Percentiles rank a stretch among this genome's conserved stretches.
Evolutionary conservation across 176 grass and related monocot genomes (phyloP).

Genomic region (Avena eriantha): DNA sequence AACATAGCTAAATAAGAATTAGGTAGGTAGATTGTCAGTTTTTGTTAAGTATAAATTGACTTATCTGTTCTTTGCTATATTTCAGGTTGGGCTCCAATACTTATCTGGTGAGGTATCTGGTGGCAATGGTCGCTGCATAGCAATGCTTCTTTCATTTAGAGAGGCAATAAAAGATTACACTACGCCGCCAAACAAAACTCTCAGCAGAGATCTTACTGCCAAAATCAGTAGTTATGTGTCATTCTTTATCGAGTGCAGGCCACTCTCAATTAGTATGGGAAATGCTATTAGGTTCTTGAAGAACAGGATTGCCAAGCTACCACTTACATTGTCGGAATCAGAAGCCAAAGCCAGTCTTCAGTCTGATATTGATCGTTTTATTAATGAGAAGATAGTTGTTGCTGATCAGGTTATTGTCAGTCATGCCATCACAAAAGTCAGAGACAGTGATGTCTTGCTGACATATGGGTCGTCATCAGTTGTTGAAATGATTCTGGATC

Average conservation of each 20-base stretch:
- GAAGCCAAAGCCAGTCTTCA: conserved; percentile 85
- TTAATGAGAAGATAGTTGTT: conserved; percentile 88
- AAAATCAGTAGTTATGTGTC: conserved; percentile 89
- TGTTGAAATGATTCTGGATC: conserved; percentile 85
- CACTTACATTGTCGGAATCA: conserved; percentile 69
- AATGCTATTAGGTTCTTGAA: conserved; percentile 91
- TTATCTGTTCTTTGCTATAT: background rate
- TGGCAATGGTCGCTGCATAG: conserved; percentile 89
- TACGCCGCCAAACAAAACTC: conserved; percentile 78
- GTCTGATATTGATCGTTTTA: conserved; percentile 93
- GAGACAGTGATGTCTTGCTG: conserved; percentile 90
- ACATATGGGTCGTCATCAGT: conserved; percentile 87
- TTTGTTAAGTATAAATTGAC: conserved; percentile 31
- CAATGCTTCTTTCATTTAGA: conserved; percentile 92
- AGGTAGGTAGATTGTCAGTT: conserved; percentile 19
- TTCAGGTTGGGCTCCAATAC: conserved; percentile 74
- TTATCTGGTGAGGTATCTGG: conserved; percentile 84
- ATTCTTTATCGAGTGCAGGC: conserved; percentile 91
- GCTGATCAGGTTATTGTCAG: conserved; percentile 89
- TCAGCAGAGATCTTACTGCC: conserved; percentile 78
- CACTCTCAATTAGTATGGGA: conserved; percentile 95
- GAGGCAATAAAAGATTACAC: conserved; percentile 86
- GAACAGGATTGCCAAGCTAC: conserved; percentile 74
- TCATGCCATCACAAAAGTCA: conserved; percentile 82
- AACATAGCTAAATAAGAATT: conserved; percentile 24